Conservation (phyloP, 2,329 filamentous ascomycete genomes). For the Nothopassalora personata region DNA sequence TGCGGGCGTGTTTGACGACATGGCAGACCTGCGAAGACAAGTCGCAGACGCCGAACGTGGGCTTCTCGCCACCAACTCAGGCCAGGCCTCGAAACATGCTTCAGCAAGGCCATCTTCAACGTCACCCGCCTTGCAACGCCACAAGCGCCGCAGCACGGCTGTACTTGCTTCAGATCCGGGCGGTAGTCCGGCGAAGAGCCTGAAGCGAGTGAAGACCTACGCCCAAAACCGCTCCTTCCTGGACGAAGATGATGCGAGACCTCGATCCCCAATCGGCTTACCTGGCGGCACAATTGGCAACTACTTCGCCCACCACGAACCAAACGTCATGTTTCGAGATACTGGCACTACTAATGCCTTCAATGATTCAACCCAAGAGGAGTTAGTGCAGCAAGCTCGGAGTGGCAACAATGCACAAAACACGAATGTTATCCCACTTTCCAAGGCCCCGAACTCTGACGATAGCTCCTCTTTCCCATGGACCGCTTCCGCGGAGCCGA, state of each 20-base stretch:
- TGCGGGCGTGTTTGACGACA: not conserved
- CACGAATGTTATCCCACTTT: conserved; percentile 1
- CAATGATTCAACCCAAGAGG: conserved; percentile 38
- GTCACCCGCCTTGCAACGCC: conserved; percentile 16
- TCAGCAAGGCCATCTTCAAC: conserved; percentile 7
- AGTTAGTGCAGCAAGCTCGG: conserved; percentile 34
- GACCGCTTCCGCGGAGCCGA: conserved; percentile 15
- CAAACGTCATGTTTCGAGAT: conserved; percentile 37
- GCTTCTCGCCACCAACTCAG: conserved; percentile 18
- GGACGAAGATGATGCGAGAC: not conserved
- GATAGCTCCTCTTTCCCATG: conserved; percentile 26
- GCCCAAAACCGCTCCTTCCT: conserved; percentile 4
- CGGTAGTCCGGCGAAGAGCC: conserved; percentile 8
- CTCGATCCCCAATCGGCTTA: conserved; percentile 21
- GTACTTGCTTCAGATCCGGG: conserved; percentile 1
- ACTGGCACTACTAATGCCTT: conserved; percentile 41
- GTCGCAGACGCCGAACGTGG: conserved; percentile 18
- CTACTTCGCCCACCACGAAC: conserved; percentile 37
- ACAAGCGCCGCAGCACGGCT: conserved; percentile 20
- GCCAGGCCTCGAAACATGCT: conserved; percentile 6
- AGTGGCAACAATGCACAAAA: conserved; percentile 14
- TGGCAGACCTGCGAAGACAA: conserved; percentile 1
- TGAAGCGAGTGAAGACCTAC: conserved; percentile 25
- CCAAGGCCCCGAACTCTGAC: conserved; percentile 6
- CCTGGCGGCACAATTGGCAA: conserved; percentile 31